Evolutionary conservation across 306 rosid genomes (phyloP).

Genomic region (Lathyrus oleraceus): DNA sequence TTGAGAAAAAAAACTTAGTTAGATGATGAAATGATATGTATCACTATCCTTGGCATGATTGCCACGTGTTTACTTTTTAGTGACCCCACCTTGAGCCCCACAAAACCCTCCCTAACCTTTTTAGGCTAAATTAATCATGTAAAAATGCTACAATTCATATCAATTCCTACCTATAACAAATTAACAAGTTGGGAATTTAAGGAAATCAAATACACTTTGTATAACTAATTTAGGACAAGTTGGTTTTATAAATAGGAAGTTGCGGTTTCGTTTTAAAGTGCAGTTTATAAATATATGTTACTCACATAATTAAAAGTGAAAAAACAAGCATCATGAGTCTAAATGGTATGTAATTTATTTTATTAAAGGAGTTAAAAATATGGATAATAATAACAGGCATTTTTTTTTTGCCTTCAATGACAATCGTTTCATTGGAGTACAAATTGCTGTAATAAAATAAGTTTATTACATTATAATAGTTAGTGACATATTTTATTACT

Average conservation of each 20-base stretch:
- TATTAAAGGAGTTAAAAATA: background rate
- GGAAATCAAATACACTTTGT: constrained; percentile 25
- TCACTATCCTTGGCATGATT: constrained; percentile 57
- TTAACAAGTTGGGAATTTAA: constrained; percentile 27
- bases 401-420: constrained; percentile 12
- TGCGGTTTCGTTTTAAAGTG: background rate
- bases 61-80: constrained; percentile 54
- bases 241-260: constrained; percentile 14
- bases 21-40: constrained; percentile 45
- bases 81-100: constrained; percentile 88
- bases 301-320: constrained; percentile 21
- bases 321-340: background rate
- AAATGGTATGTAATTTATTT: background rate
- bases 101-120: constrained; percentile 38
- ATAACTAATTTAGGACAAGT: constrained; percentile 28
- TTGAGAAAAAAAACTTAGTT: background rate
- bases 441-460: background rate
- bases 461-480: too few relatives aligned
- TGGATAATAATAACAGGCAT: background rate
- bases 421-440: background rate
- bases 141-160: constrained; percentile 14
- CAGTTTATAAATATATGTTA: background rate
- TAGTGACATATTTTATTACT: too few relatives aligned
- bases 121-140: constrained; percentile 36
- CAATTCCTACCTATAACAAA: constrained; percentile 18